phyloP scores from a whole-genome alignment of 2,329 filamentous ascomycete species.

The Fusarium ambrosium region DNA sequence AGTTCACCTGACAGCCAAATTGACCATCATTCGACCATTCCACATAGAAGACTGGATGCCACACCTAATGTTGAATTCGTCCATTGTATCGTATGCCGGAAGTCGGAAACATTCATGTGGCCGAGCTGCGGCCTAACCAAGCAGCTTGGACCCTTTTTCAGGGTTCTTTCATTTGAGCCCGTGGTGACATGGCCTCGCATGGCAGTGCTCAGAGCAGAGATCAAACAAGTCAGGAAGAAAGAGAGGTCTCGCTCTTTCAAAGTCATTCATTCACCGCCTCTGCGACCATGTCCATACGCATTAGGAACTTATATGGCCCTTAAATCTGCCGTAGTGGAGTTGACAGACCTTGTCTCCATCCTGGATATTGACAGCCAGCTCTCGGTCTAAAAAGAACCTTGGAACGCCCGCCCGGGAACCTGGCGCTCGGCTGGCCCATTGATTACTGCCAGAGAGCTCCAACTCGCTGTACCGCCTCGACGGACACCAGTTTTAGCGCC shows the following conservation, averaged over 20 bases:
- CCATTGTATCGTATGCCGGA: not conserved
- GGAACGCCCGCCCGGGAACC: slow-evolving; percentile 1
- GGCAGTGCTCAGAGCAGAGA: not conserved
- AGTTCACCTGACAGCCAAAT: slow-evolving; percentile 9
- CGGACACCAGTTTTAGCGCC: slow-evolving; percentile 44
- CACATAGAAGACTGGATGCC: slow-evolving; percentile 1
- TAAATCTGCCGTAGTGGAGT: slow-evolving; percentile 1
- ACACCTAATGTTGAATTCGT: not conserved
- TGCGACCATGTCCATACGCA: not conserved
- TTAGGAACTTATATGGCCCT: not conserved
- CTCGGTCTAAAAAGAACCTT: slow-evolving; percentile 1
- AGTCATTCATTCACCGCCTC: slow-evolving; percentile 6
- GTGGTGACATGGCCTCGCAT: slow-evolving; percentile 5
- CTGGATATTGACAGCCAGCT: not conserved
- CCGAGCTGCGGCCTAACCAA: slow-evolving; percentile 10
- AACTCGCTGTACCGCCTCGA: slow-evolving; percentile 24
- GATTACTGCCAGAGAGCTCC: not conserved
- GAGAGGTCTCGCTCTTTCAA: not conserved
- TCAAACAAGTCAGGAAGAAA: not conserved
- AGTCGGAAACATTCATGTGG: slow-evolving; percentile 6
- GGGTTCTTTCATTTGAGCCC: slow-evolving; percentile 18
- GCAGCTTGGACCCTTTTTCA: slow-evolving; percentile 26
- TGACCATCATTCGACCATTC: not conserved
- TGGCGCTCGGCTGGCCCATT: slow-evolving; percentile 8
- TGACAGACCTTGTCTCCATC: not conserved